Evolutionary conservation across 768 basidiomycete genomes (phyloP).

Genomic region (Clavulina sp.): DNA sequence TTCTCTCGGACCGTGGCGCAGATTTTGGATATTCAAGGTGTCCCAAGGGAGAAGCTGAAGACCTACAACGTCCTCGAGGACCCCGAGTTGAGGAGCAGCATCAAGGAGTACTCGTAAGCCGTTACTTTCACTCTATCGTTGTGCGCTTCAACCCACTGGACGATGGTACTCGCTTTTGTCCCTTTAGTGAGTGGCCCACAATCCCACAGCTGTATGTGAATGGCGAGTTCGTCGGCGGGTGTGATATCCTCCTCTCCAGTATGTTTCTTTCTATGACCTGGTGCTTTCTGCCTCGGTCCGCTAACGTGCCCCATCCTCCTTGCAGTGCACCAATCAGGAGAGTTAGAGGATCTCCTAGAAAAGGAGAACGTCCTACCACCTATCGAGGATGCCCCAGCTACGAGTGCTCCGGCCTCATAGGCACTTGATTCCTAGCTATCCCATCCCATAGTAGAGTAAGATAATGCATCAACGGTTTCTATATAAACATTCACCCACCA

Average conservation of each 20-base stretch:
- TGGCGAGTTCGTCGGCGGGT: constrained; percentile 93
- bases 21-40: constrained; percentile 69
- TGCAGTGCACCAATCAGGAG: constrained; percentile 90
- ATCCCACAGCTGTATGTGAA: constrained; percentile 90
- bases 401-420: too few species aligned
- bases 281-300: too few species aligned
- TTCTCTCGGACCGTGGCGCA: constrained; percentile 92
- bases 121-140: not conserved
- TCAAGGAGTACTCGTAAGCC: constrained; percentile 96
- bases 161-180: not conserved
- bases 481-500: too few species aligned
- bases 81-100: constrained; percentile 58
- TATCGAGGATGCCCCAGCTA: too few species aligned
- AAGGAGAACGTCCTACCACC: constrained; percentile 55
- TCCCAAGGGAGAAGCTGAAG: constrained; percentile 62
- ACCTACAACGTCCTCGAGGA: constrained; percentile 87
- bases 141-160: not conserved
- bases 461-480: too few species aligned
- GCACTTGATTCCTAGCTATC: too few species aligned
- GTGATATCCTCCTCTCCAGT: constrained; percentile 88
- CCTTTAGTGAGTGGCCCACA: constrained; percentile 83
- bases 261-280: constrained; percentile 21
- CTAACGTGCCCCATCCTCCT: not conserved
- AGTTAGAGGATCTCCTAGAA: constrained; percentile 66
- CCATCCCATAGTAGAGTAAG: too few species aligned